A percentile compares a stretch with the other conserved stretches of the same genome.
Conservation (phyloP, 306 rosid species). For the Leucaena leucocephala region DNA sequence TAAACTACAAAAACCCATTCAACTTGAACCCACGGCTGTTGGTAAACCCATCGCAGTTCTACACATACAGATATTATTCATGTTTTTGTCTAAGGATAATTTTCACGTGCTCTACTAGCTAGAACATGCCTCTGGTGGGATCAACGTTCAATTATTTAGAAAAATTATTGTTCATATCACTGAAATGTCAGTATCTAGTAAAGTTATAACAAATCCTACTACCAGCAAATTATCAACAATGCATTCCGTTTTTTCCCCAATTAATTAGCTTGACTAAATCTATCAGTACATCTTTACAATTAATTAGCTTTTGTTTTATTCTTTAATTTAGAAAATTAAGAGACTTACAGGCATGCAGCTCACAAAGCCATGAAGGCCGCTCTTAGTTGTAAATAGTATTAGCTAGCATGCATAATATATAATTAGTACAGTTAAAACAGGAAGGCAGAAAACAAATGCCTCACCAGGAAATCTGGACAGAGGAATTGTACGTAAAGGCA, state of each 20-base stretch:
- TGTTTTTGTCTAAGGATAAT: no score
- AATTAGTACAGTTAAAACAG: background rate
- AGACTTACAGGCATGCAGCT: background rate
- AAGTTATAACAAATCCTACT: no score
- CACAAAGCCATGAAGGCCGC: background rate
- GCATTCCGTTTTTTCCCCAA: background rate
- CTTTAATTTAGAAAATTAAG: background rate
- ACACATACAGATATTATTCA: background rate
- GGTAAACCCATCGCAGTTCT: background rate
- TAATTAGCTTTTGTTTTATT: background rate
- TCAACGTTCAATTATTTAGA: no score
- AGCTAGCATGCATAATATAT: slow-evolving; percentile 12
- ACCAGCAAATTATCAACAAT: no score
- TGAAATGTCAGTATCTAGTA: no score
- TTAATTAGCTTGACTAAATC: background rate
- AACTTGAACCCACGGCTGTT: background rate
- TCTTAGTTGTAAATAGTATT: background rate
- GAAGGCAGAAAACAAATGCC: background rate
- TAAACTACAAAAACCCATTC: no score
- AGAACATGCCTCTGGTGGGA: no score
- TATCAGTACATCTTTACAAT: no score
- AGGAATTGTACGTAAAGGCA: background rate
- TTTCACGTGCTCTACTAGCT: background rate
- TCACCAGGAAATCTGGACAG: background rate
- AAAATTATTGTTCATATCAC: no score